Base-by-base conservation (phyloP, 768 basidiomycete species). In the Mrakia frigida region DNA sequence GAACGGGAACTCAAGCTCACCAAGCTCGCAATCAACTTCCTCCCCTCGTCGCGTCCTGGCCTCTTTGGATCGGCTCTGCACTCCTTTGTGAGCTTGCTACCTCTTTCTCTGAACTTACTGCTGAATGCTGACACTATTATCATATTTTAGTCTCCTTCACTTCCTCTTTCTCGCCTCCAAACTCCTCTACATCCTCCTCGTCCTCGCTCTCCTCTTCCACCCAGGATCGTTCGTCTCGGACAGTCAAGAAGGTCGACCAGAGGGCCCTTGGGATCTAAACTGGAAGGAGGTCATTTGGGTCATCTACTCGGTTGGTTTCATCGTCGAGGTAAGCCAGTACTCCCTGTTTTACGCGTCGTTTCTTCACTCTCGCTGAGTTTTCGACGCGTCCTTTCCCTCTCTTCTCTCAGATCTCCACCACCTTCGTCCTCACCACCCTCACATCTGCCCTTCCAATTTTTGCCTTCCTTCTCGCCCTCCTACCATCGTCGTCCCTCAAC, bases 161-260 rank as follows among this genome's bases (percentile, higher is more conserved):
- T 16, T 39, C 23, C 37, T 68, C 18, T 23, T 25, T 9, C 25
- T 39, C 21, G 65, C 65, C 2, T 68, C 65, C 16, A 68, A 23
- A 68, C 35, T 68, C 16, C 35, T 39, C 25, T 39, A 68, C 35
- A 35, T 68, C 65, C 35, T 39, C 35, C 39, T 68, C 39, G 65
- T 68, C 25, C 65, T 68, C 65, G 16, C 37, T 6, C 65, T 68
- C 65, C 65, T 68, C 35, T 37, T 68, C 23, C 65, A 39, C 25
- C 65, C 65, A 39, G 65, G 65, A n/a, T 43, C 39, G 21, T 39
- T 68, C 65, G 37, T 68, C 10, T 39, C 37, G 18, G 65, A 68
- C 37, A 35, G 65, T n/a, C 37, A 68, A 37, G 65, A 39, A 35
- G 65, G 37, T 23, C 65, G 37, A 5, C 39, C 65, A n/a, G 23